A percentile compares a stretch with the other conserved stretches of the same genome.
These are phyloP conservation scores for Suillus subluteus DNA, from an alignment of 768 basidiomycete genomes.

Conservation along the genomic window DNA sequence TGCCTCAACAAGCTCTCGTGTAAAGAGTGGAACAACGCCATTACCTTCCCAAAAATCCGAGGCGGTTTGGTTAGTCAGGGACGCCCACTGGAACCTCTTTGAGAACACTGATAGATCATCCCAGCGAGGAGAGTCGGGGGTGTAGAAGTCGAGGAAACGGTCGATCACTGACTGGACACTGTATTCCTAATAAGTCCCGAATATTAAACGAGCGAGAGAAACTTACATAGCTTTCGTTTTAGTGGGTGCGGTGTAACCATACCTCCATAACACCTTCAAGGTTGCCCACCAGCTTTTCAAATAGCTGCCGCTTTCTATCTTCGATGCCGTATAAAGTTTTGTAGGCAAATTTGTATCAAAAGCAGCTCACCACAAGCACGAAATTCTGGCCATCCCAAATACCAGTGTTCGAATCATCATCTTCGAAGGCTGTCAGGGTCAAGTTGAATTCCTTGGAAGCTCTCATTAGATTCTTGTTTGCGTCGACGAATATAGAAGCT, in stretches of 20 bases:
- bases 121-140: conserved; percentile 59
- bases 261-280: conserved; percentile 76
- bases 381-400: conserved; percentile 87
- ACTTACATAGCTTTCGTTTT: conserved; percentile 59
- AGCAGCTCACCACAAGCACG: conserved; percentile 57
- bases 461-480: conserved; percentile 72
- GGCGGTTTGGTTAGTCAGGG: conserved; percentile 53
- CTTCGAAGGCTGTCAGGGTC: conserved; percentile 52
- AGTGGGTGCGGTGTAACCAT: conserved; percentile 65
- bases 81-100: conserved; percentile 51
- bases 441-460: conserved; percentile 84
- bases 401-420: conserved; percentile 52
- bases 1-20: conserved; percentile 76
- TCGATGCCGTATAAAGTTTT: conserved; percentile 7
- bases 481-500: conserved; percentile 82
- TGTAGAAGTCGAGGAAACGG: conserved; percentile 59
- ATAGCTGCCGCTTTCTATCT: conserved; percentile 47
- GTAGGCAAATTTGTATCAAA: not conserved
- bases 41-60: conserved; percentile 57
- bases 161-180: conserved; percentile 63
- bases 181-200: not conserved
- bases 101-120: conserved; percentile 62
- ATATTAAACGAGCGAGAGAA: not conserved
- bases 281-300: conserved; percentile 67
- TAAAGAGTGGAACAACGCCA: conserved; percentile 61